Conservation (phyloP, 495 filamentous ascomycete genomes). For the Aspergillus ostianus region DNA sequence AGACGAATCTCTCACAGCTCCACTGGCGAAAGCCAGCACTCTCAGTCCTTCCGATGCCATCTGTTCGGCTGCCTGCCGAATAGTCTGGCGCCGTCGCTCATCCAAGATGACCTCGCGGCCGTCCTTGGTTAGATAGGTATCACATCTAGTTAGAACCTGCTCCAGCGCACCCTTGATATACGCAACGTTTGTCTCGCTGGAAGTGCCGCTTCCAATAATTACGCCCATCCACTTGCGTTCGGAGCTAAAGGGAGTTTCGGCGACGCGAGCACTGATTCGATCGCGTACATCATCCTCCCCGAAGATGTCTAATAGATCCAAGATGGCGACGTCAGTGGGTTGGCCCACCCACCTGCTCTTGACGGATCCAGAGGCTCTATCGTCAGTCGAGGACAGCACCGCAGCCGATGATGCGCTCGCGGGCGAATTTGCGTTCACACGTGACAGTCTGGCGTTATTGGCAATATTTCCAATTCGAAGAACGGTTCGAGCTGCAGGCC, state of each 20-base stretch:
- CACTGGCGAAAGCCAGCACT: conserved; percentile 90
- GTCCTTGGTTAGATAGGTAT: conserved; percentile 84
- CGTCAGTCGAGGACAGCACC: conserved; percentile 73
- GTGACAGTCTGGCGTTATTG: conserved; percentile 84
- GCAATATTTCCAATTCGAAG: conserved; percentile 91
- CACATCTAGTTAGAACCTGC: conserved; percentile 78
- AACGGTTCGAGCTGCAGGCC: conserved; percentile 72
- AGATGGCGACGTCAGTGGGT: conserved; percentile 91
- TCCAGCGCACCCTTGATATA: conserved; percentile 97
- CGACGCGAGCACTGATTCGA: conserved; percentile 70
- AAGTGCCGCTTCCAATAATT: conserved; percentile 60
- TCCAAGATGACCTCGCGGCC: conserved; percentile 87
- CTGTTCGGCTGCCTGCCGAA: conserved; percentile 76
- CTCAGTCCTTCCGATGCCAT: conserved; percentile 92
- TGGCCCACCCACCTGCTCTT: conserved; percentile 95
- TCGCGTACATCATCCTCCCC: conserved; percentile 89
- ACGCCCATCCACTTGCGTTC: conserved; percentile 99
- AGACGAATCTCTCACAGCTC: conserved; percentile 40
- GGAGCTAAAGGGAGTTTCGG: conserved; percentile 92
- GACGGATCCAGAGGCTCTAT: conserved; percentile 54
- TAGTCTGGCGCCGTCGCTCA: conserved; percentile 67
- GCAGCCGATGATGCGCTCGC: conserved; percentile 70
- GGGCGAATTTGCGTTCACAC: conserved; percentile 54
- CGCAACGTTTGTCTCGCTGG: conserved; percentile 62
- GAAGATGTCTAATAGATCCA: conserved; percentile 87